These are phyloP conservation scores for Mycena vulgaris DNA, from an alignment of 768 basidiomycete genomes.

Conservation along the genomic window DNA sequence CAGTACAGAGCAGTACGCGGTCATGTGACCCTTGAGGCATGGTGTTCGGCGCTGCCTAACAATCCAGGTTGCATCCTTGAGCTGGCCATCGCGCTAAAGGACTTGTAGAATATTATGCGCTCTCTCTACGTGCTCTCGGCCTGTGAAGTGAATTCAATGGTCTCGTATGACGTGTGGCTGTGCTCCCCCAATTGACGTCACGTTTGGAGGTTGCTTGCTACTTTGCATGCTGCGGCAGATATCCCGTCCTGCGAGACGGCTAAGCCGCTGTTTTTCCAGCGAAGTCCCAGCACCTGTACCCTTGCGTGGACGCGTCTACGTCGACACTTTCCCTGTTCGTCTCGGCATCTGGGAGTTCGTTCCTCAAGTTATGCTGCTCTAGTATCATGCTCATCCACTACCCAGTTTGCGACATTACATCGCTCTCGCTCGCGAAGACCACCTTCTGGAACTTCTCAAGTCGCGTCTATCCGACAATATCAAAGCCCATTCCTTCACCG, in stretches of 20 bases:
- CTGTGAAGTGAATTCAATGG: too few relatives aligned
- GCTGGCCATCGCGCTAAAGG: too few relatives aligned
- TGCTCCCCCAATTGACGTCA: not conserved
- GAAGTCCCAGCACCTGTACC: not conserved
- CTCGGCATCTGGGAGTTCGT: constrained; percentile 13
- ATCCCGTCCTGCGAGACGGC: not conserved
- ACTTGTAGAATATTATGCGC: too few relatives aligned
- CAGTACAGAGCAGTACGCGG: too few relatives aligned
- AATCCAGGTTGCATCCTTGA: too few relatives aligned
- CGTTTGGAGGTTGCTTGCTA: not conserved
- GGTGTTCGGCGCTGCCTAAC: too few relatives aligned
- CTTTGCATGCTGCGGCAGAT: not conserved
- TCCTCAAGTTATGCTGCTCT: not conserved
- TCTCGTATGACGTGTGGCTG: too few relatives aligned
- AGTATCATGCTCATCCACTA: not conserved
- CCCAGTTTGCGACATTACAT: not conserved
- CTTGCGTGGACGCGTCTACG: not conserved
- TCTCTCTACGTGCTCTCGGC: too few relatives aligned
- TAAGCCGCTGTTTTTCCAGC: not conserved
- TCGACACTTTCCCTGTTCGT: constrained; percentile 8
- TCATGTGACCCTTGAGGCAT: too few relatives aligned
- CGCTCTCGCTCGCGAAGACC: not conserved
- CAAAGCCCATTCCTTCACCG: constrained; percentile 68
- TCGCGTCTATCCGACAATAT: constrained; percentile 67
- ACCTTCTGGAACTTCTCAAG: constrained; percentile 56